Conservation (phyloP, 768 basidiomycete genomes). For the Daedalea quercina region DNA sequence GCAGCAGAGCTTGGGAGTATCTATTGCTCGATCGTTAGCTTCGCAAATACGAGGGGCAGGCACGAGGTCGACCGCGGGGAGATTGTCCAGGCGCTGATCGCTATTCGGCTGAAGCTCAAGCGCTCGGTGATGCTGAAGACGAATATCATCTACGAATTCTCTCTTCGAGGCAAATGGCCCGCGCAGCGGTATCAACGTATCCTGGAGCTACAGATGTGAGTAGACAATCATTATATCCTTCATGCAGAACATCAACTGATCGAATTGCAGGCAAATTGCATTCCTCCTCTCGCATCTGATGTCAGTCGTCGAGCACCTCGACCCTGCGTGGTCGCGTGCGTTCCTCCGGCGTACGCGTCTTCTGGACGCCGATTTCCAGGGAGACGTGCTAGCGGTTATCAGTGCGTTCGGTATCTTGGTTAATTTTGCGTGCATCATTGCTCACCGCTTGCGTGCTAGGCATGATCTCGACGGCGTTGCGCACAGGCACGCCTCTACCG, state of each 20-base stretch:
- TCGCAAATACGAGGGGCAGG: conserved; percentile 46
- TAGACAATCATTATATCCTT: conserved; percentile 13
- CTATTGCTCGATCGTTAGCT: conserved; percentile 73
- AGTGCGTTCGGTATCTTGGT: conserved; percentile 33
- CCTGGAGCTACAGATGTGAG: conserved; percentile 59
- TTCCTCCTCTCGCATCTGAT: conserved; percentile 67
- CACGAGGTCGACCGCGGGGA: conserved; percentile 41
- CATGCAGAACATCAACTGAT: background rate
- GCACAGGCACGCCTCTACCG: conserved; percentile 69
- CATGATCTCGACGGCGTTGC: conserved; percentile 70
- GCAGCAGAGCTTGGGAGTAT: conserved; percentile 60
- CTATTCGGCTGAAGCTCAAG: conserved; percentile 67
- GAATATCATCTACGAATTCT: conserved; percentile 72
- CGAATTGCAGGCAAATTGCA: conserved; percentile 48
- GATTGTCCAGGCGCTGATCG: conserved; percentile 62
- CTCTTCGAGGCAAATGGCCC: conserved; percentile 74
- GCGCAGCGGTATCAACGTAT: conserved; percentile 68
- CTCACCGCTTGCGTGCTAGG: conserved; percentile 30
- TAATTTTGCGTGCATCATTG: background rate
- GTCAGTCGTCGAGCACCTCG: conserved; percentile 66
- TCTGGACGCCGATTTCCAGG: conserved; percentile 75
- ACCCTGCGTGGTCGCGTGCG: conserved; percentile 71
- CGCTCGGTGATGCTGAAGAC: conserved; percentile 47
- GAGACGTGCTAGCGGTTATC: conserved; percentile 78
- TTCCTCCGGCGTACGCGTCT: conserved; percentile 71